Evolutionary conservation across 768 basidiomycete species (phyloP), one percentile per base, ranked within the genome.

Genomic region (Termitomyces sp.): DNA sequence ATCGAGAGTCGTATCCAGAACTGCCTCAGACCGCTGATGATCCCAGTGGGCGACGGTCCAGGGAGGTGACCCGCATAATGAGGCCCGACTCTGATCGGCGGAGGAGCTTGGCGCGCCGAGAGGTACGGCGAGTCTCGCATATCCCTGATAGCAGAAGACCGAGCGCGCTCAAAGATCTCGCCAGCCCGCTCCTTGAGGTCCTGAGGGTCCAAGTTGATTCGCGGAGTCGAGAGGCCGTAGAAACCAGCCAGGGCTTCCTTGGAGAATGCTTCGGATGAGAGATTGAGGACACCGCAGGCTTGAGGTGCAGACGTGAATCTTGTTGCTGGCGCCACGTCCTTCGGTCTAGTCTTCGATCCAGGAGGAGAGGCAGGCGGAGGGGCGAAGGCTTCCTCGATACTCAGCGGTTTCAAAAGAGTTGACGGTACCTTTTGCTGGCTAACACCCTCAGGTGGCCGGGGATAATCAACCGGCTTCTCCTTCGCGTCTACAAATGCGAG

Each of bases 21-120:
- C 6, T 57, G 39, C 12, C 34, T 27, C 1, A 58, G 18, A 15
- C 24, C n/a, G 13, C 8, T 13, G 1, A 55, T 3, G 1, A 58
- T 20, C 3, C 57, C 61, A 3, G 41, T 55, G 0, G 61, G 36
- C 6, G 57, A 47, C 22, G 61, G 16, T 2, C 34, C 34, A 2
- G 61, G 57, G 2, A 45, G 13, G n/a, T 18, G 20, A 8, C 42
- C 61, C 7, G 41, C 46, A 39, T 61, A 61, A 30, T 61, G 61
- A 15, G 57, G 60, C 1, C 60, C 55, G 9, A 34, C 27, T 1
- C 15, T 33, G n/a, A 54, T 45, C 3, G 55, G 50, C 2, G 39
- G 27, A 16, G 60, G 45, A 2, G 34, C 12, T 12, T 27, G 0
- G 9, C 36, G 48, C 1, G 54, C 49, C 24, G 54, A 61, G 8